These are phyloP conservation scores for Dendrocalamus sinicus DNA, from an alignment of 176 grass and related monocot species.

Conservation along the genomic window DNA sequence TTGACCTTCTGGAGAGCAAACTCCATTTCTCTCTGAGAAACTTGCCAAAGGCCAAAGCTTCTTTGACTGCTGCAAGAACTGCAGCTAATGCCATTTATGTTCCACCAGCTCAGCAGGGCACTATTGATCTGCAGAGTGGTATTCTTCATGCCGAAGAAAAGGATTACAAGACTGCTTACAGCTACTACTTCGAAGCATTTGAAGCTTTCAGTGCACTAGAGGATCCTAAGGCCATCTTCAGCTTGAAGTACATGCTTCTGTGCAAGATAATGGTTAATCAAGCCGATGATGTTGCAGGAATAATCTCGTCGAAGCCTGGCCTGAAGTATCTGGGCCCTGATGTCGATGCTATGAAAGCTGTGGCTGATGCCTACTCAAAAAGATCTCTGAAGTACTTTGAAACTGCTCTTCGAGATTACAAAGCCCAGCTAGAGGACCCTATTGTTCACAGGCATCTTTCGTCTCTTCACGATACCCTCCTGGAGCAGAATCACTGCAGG, in stretches of 20 bases:
- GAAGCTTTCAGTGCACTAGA: too few relatives aligned
- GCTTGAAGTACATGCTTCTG: too few relatives aligned
- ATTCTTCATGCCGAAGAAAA: conserved; percentile 93
- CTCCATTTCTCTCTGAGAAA: conserved; percentile 89
- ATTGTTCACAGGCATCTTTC: conserved; percentile 84
- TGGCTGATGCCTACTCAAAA: too few relatives aligned
- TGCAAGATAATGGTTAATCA: too few relatives aligned
- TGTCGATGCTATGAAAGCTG: too few relatives aligned
- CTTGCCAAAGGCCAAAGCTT: conserved; percentile 83
- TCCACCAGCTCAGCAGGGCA: conserved; percentile 77
- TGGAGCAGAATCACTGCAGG: conserved; percentile 88
- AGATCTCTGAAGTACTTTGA: conserved; percentile 87
- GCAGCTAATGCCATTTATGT: conserved; percentile 91
- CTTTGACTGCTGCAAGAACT: conserved; percentile 78
- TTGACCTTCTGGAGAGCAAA: conserved; percentile 89
- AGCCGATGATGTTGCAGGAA: too few relatives aligned
- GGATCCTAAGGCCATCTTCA: too few relatives aligned
- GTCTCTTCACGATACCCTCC: conserved; percentile 78
- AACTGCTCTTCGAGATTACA: conserved; percentile 71
- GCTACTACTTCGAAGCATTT: conserved; percentile 93
- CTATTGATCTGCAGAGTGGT: conserved; percentile 79
- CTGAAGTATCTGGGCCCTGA: too few relatives aligned
- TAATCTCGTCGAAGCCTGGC: too few relatives aligned
- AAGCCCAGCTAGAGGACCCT: conserved; percentile 71
- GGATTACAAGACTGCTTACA: conserved; percentile 89